These are phyloP conservation scores for Sarcomyxa edulis DNA, from an alignment of 768 basidiomycete species.

Conservation along the genomic window DNA sequence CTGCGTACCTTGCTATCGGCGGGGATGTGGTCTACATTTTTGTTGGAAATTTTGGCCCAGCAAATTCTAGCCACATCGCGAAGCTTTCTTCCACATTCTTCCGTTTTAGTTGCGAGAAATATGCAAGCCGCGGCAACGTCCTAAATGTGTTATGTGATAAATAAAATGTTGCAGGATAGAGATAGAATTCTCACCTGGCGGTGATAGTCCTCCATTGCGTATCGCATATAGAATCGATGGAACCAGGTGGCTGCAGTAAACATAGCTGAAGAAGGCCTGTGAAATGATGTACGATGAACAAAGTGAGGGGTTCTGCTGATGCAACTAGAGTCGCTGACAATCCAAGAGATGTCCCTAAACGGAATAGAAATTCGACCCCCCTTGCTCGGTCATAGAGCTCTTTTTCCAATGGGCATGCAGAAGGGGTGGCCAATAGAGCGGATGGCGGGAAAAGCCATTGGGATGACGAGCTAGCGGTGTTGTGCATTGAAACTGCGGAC, in stretches of 20 bases:
- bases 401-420: slow-evolving; percentile 51
- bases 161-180: slow-evolving; percentile 7
- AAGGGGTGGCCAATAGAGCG: slow-evolving; percentile 55
- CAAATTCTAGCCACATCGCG: slow-evolving; percentile 79
- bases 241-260: slow-evolving; percentile 89
- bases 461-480: too few species aligned
- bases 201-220: slow-evolving; percentile 77
- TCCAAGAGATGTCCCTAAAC: slow-evolving; percentile 69
- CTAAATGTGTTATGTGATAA: slow-evolving; percentile 29
- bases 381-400: slow-evolving; percentile 76
- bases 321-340: slow-evolving; percentile 44
- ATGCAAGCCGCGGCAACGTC: slow-evolving; percentile 83
- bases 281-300: slow-evolving; percentile 8
- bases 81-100: slow-evolving; percentile 83
- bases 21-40: slow-evolving; percentile 50
- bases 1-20: slow-evolving; percentile 59
- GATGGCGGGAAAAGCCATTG: slow-evolving; percentile 75
- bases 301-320: slow-evolving; percentile 10
- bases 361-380: slow-evolving; percentile 83
- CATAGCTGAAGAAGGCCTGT: slow-evolving; percentile 74
- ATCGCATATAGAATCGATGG: slow-evolving; percentile 88
- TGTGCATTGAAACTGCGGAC: too few species aligned
- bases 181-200: slow-evolving; percentile 53
- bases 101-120: slow-evolving; percentile 88
- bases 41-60: slow-evolving; percentile 58